A percentile compares a stretch with the other conserved stretches of the same genome.
Evolutionary conservation across 352 stramenopile genomes (phyloP).

Genomic region (Phytophthora nicotianae): DNA sequence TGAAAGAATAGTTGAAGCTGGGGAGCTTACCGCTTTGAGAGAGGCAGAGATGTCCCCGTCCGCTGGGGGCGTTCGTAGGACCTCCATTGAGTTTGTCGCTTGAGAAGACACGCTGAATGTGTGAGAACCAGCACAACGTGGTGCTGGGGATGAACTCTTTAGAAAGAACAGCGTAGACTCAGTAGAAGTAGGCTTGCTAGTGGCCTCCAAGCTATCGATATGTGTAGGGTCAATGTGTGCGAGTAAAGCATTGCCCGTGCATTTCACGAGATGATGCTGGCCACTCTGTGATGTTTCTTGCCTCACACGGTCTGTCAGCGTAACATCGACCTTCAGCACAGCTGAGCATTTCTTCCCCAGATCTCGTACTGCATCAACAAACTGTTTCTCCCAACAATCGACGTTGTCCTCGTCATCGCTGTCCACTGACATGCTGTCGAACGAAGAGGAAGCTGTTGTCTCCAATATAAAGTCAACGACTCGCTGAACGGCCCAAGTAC

Average conservation of each 20-base stretch:
- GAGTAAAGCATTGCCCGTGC: constrained; percentile 21
- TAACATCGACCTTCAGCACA: constrained; percentile 36
- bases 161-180: constrained; percentile 30
- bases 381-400: constrained; percentile 17
- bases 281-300: constrained; percentile 16
- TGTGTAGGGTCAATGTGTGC: constrained; percentile 3
- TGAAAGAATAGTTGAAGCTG: neutral
- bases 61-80: constrained; percentile 15
- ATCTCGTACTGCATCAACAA: constrained; percentile 21
- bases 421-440: constrained; percentile 1
- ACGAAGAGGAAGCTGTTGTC: constrained; percentile 13
- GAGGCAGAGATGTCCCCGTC: constrained; percentile 25
- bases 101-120: neutral
- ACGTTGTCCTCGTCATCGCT: neutral
- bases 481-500: constrained; percentile 37
- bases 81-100: constrained; percentile 16
- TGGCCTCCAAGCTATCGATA: neutral
- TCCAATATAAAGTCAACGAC: constrained; percentile 40
- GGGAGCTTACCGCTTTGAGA: constrained; percentile 41
- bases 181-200: neutral
- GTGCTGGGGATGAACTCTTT: neutral
- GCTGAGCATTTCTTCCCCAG: constrained; percentile 44
- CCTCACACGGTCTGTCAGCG: constrained; percentile 32
- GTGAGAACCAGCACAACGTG: neutral
- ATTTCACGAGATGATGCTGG: constrained; percentile 11